phyloP scores from a whole-genome alignment of 768 basidiomycete genomes.

The Russula emetica region DNA sequence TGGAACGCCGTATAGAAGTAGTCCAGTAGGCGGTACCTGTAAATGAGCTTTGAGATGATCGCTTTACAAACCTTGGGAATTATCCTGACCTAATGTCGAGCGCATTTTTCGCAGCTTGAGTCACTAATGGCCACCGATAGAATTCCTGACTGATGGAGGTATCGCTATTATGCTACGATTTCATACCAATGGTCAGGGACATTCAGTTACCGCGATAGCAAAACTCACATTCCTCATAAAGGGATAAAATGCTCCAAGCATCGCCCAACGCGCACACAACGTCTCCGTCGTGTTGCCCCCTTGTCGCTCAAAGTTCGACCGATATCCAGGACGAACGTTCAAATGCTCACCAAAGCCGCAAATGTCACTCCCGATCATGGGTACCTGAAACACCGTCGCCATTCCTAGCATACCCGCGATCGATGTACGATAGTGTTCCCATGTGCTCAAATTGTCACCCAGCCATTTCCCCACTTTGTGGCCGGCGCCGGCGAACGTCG shows the following conservation, averaged over 20 bases:
- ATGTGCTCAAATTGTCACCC: slow-evolving; percentile 58
- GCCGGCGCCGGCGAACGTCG: slow-evolving; percentile 69
- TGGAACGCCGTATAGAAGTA: slow-evolving; percentile 73
- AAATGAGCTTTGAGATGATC: background rate
- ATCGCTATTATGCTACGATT: slow-evolving; percentile 49
- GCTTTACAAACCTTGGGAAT: background rate
- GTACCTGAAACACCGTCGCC: slow-evolving; percentile 59
- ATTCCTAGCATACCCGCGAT: slow-evolving; percentile 67
- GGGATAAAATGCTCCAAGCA: slow-evolving; percentile 70
- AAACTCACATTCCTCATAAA: slow-evolving; percentile 69
- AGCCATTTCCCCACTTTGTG: slow-evolving; percentile 69
- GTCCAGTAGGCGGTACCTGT: slow-evolving; percentile 62
- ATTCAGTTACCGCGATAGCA: background rate
- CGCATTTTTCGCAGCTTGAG: slow-evolving; percentile 55
- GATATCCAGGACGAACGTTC: background rate
- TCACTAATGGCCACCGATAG: slow-evolving; percentile 56
- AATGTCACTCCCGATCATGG: slow-evolving; percentile 75
- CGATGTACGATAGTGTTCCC: slow-evolving; percentile 55
- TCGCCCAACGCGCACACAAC: slow-evolving; percentile 73
- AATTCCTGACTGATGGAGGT: slow-evolving; percentile 58
- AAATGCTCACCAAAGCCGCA: slow-evolving; percentile 54
- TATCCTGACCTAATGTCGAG: slow-evolving; percentile 53
- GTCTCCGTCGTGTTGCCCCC: slow-evolving; percentile 60
- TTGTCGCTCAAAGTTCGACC: slow-evolving; percentile 26
- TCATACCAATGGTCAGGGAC: slow-evolving; percentile 12